Evolutionary conservation across 2,329 filamentous ascomycete genomes (phyloP).

Genomic region (Gremmenia infestans): DNA sequence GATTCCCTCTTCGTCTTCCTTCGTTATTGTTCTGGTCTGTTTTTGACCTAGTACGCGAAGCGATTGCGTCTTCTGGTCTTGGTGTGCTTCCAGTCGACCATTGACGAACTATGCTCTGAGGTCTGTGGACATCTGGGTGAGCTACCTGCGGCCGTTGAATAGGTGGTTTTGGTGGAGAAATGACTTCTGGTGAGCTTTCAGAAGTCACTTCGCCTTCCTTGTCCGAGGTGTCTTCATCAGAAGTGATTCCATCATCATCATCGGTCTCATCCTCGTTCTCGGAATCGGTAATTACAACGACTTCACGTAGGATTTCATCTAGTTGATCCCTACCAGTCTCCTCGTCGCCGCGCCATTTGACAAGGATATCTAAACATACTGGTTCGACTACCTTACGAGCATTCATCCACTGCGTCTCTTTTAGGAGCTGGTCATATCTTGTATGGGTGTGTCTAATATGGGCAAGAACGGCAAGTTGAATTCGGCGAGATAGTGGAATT

Average conservation of each 20-base stretch:
- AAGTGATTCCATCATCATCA: slow-evolving; percentile 13
- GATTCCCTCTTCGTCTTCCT: slow-evolving; percentile 26
- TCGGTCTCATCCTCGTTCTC: slow-evolving; percentile 27
- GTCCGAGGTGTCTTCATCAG: slow-evolving; percentile 16
- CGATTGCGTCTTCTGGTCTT: slow-evolving; percentile 7
- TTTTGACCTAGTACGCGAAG: slow-evolving; percentile 19
- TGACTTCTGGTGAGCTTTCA: slow-evolving; percentile 13
- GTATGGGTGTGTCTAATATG: slow-evolving; percentile 65
- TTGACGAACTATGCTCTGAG: not conserved
- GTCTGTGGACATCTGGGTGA: not conserved
- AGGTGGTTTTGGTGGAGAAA: slow-evolving; percentile 9
- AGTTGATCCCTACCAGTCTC: slow-evolving; percentile 63
- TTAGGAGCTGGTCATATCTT: slow-evolving; percentile 57
- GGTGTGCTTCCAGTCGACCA: not conserved
- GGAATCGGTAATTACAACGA: slow-evolving; percentile 52
- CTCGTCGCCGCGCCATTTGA: slow-evolving; percentile 69
- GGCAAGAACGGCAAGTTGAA: slow-evolving; percentile 60
- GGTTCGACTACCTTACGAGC: slow-evolving; percentile 57
- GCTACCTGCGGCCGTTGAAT: slow-evolving; percentile 9
- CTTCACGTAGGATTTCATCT: slow-evolving; percentile 61
- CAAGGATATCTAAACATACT: slow-evolving; percentile 58
- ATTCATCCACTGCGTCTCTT: slow-evolving; percentile 52
- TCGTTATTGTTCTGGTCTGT: slow-evolving; percentile 16
- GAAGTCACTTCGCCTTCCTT: slow-evolving; percentile 25
- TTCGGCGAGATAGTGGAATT: slow-evolving; percentile 54